These are phyloP conservation scores for Metarhizium sp. DNA, from an alignment of 2,329 filamentous ascomycete genomes.

Conservation along the genomic window DNA sequence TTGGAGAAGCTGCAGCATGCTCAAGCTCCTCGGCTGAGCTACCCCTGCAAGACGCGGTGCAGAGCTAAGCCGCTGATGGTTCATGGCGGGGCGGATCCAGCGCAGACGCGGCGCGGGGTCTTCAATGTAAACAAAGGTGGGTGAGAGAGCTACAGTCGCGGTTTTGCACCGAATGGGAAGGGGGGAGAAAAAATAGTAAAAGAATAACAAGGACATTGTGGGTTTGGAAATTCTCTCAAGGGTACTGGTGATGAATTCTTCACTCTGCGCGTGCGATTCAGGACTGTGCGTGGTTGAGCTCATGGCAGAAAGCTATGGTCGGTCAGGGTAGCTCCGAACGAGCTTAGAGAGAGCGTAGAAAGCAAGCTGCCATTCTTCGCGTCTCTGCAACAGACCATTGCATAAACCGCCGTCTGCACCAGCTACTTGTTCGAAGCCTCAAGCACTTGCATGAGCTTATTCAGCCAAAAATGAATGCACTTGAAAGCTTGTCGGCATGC, in stretches of 20 bases:
- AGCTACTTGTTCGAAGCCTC: neutral
- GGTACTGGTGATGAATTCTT: too few species aligned
- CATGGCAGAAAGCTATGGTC: too few species aligned
- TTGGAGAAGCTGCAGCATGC: neutral
- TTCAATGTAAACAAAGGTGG: slow-evolving; percentile 14
- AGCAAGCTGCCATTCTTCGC: too few species aligned
- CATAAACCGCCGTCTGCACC: neutral
- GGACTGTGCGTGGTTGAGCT: too few species aligned
- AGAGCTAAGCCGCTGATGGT: neutral
- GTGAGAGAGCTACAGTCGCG: slow-evolving; percentile 1
- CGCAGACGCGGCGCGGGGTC: slow-evolving; percentile 8
- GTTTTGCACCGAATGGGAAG: neutral
- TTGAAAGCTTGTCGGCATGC: neutral
- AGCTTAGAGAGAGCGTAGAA: too few species aligned
- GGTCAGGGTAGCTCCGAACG: too few species aligned
- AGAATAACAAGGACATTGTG: neutral
- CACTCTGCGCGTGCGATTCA: too few species aligned
- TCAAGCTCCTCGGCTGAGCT: neutral
- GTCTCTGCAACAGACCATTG: neutral
- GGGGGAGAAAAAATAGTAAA: neutral
- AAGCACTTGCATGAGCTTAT: neutral
- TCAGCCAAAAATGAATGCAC: neutral
- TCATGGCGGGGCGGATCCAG: neutral
- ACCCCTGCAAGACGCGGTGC: slow-evolving; percentile 3
- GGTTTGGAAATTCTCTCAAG: too few species aligned